Conservation (phyloP, 2,329 filamentous ascomycete species). For the Pyrenochaeta sp. region DNA sequence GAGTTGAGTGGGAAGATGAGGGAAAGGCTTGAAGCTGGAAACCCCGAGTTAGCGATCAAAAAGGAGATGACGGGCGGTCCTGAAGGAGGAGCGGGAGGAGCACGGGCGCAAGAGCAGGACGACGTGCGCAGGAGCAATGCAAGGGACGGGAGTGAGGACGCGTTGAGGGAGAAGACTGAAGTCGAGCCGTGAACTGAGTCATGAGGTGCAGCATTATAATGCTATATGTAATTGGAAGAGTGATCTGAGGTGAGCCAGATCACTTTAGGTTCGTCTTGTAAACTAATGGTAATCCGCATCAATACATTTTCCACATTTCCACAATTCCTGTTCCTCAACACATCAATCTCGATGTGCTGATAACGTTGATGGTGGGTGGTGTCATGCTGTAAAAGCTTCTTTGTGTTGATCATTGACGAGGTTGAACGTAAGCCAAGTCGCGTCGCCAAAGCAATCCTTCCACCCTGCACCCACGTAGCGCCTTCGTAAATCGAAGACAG, state of each 20-base stretch:
- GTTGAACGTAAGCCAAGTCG: too few species aligned
- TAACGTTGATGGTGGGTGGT: neutral
- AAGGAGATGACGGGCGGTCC: conserved; percentile 6
- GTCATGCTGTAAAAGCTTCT: too few species aligned
- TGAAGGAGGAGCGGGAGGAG: neutral
- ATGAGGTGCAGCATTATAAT: neutral
- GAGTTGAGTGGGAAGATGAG: conserved; percentile 36
- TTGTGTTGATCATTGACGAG: too few species aligned
- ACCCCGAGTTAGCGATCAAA: conserved; percentile 27
- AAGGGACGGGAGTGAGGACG: conserved; percentile 13
- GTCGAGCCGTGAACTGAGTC: neutral
- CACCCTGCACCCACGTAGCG: too few species aligned
- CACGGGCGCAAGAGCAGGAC: conserved; percentile 10
- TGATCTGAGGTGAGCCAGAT: conserved; percentile 6
- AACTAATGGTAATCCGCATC: neutral
- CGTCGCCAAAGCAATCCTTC: neutral
- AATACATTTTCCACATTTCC: neutral
- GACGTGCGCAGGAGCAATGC: conserved; percentile 1
- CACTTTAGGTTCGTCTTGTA: neutral
- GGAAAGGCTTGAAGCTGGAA: conserved; percentile 30
- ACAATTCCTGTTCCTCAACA: neutral
- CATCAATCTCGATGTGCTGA: too few species aligned
- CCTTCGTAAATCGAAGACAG: too few species aligned
- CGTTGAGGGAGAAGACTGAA: conserved; percentile 14
- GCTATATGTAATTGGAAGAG: neutral